phyloP scores from a whole-genome alignment of 2,329 filamentous ascomycete genomes.

The Ophiostoma angusticollis region DNA sequence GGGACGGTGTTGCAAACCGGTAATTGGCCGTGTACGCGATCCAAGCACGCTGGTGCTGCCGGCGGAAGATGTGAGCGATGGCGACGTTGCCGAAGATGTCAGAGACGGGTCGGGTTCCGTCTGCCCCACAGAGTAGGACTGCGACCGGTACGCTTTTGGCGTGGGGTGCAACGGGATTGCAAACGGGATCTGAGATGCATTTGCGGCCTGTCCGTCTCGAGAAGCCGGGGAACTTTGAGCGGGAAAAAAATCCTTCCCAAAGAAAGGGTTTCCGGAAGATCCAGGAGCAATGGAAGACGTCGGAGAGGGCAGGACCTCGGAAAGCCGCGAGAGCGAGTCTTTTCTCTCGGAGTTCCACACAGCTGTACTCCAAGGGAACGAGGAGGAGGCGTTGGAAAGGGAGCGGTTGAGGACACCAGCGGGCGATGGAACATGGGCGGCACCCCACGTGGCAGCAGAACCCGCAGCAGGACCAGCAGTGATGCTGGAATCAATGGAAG shows the following conservation, averaged over 20 bases:
- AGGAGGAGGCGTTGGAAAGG: slow-evolving; percentile 27
- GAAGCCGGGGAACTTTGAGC: slow-evolving; percentile 38
- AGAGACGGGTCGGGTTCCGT: slow-evolving; percentile 51
- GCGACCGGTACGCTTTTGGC: slow-evolving; percentile 84
- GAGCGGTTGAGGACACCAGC: slow-evolving; percentile 34
- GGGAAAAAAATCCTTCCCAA: slow-evolving; percentile 31
- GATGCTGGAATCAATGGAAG: slow-evolving; percentile 49
- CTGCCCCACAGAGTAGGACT: slow-evolving; percentile 93
- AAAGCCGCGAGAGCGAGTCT: slow-evolving; percentile 60
- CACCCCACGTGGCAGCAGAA: slow-evolving; percentile 34
- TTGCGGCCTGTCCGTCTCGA: slow-evolving; percentile 34
- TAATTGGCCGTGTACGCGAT: slow-evolving; percentile 38
- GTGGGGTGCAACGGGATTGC: slow-evolving; percentile 80
- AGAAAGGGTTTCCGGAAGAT: slow-evolving; percentile 33
- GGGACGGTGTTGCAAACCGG: slow-evolving; percentile 65
- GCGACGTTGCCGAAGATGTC: background rate
- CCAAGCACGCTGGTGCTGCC: slow-evolving; percentile 35
- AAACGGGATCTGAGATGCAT: slow-evolving; percentile 66
- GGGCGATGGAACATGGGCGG: slow-evolving; percentile 35
- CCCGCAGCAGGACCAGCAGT: slow-evolving; percentile 14
- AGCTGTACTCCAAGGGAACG: slow-evolving; percentile 64
- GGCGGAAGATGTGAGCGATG: slow-evolving; percentile 25
- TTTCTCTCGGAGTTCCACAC: slow-evolving; percentile 75
- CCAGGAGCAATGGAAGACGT: slow-evolving; percentile 46
- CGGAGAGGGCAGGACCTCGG: slow-evolving; percentile 63